Evolutionary conservation across 2,329 filamentous ascomycete species (phyloP), one percentile per base, ranked within the genome.

Genomic region (Blastomyces gilchristii): DNA sequence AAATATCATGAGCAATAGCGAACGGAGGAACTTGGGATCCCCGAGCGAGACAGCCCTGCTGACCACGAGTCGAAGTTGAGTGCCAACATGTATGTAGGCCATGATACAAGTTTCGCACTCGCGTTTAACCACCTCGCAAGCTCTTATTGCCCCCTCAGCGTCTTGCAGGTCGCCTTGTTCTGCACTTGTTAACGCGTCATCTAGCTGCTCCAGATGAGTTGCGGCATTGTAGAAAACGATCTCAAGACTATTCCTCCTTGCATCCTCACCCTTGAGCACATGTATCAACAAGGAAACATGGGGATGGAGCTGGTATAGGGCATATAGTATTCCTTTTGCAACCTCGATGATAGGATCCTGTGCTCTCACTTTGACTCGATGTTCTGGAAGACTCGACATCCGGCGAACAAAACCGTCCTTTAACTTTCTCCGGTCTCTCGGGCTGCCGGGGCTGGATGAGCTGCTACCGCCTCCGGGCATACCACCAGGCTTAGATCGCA

Each of bases 1-100:
- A 67, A 84, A 85, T 45, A 85, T 78, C 66, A 84, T 79, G 45
- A 85, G 77, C 73, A 87, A 79, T 53, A 85, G 76, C 18, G 80
- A 83, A 34, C 84, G 81, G 60, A 86, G 74, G 66, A 85, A 82
- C 63, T 82, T 80, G 7, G 80, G 76, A 67, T 86, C 83, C 3
- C 80, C 79, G 58, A 81, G 78, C 57, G 80, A 75, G n/a, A 83
- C 77, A 43, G 84, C 81, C 63, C 82, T 82, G 56, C 74, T 72
- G 31, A 78, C 73, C 56, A 76, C 79, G 59, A 79, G 76, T 60
- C 78, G 78, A 56, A 84, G 70, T 63, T 82, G 79, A 45, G 77
- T 76, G 50, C 76, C 76, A 43, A 83, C 77, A 65, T 79, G 76
- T 16, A 74, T 76, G 66, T 82, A 83, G 34, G 77, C 77, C 67